Evolutionary conservation across 2,329 filamentous ascomycete genomes (phyloP), one percentile per base, ranked within the genome.

Genomic region (Mariannaea sp.): DNA sequence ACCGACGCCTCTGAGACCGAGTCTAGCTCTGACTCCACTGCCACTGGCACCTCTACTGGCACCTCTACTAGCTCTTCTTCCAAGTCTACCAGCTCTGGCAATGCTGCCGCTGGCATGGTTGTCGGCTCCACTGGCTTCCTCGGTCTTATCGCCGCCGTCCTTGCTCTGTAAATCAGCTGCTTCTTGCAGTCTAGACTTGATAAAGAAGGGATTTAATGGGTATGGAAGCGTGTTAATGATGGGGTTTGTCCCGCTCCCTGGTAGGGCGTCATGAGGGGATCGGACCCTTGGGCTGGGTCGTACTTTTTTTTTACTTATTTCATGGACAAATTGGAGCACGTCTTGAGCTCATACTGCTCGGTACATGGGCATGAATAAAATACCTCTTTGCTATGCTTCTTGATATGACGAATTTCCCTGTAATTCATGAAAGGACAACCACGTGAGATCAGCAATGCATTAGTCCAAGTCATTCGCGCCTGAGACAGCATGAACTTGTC

Each of bases 141-240:
- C 48, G 80, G 78, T 58, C 68, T 81, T 51, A 19, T 78, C 19
- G 80, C 75, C 59, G 80, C 79, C 52, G 61, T 82, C 57, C 59
- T 82, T 49, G 77, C 77, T 62, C 65, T 83, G 65, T 84, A 80
- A 75, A 66, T 55, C 53, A 51, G 45, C 36, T 43, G 32, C 39
- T 46, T 44, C 16, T 14, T 27, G 26, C 33, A 13, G 39, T 19
- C 39, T 51, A 53, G 17, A 40, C 55, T 58, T 52, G 41, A 24
- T 13, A 39, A 26, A 7, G 32, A 45, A 51, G 47, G 64, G 60
- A 62, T 48, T 33, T 63, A 63, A 62, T 63, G 58, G 59, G 43
- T 52, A 53, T 56, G 36, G 46, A 55, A 56, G 42, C 56, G 61
- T 52, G 55, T 44, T 66, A 61, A 65, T 66, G 58, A 58, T 54